These are phyloP conservation scores for Punica granatum DNA, from an alignment of 345 rosid genomes.

Conservation along the genomic window DNA sequence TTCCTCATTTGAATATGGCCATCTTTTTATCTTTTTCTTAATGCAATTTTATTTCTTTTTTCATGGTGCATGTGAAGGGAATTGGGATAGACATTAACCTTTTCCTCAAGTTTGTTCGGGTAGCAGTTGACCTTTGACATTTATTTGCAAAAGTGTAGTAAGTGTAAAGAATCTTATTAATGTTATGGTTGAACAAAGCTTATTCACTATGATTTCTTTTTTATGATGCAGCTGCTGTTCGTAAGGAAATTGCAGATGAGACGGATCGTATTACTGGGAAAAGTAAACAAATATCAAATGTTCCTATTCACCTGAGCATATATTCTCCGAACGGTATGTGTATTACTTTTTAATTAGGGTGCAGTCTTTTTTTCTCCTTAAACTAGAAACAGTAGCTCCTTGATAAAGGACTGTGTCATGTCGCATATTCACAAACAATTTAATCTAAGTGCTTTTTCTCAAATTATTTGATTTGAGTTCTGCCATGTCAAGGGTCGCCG, in stretches of 20 bases:
- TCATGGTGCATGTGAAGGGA: background rate
- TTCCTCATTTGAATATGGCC: background rate
- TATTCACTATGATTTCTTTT: background rate
- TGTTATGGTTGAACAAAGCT: background rate
- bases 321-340: slow-evolving; percentile 81
- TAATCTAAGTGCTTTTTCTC: background rate
- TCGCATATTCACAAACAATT: background rate
- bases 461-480: background rate
- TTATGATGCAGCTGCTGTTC: slow-evolving; percentile 49
- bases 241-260: slow-evolving; percentile 64
- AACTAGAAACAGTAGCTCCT: background rate
- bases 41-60: background rate
- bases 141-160: background rate
- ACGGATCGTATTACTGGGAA: slow-evolving; percentile 73
- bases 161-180: background rate
- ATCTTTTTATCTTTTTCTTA: background rate
- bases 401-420: background rate
- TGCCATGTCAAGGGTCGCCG: background rate
- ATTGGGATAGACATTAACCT: background rate
- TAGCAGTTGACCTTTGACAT: background rate
- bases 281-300: slow-evolving; percentile 58
- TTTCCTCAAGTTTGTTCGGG: background rate
- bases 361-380: background rate
- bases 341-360: slow-evolving; percentile 1
- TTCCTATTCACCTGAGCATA: slow-evolving; percentile 69